Percentiles rank a stretch among this genome's conserved stretches.
Conservation (phyloP, 2,329 filamentous ascomycete species). For the Trichoderma aggressivum region DNA sequence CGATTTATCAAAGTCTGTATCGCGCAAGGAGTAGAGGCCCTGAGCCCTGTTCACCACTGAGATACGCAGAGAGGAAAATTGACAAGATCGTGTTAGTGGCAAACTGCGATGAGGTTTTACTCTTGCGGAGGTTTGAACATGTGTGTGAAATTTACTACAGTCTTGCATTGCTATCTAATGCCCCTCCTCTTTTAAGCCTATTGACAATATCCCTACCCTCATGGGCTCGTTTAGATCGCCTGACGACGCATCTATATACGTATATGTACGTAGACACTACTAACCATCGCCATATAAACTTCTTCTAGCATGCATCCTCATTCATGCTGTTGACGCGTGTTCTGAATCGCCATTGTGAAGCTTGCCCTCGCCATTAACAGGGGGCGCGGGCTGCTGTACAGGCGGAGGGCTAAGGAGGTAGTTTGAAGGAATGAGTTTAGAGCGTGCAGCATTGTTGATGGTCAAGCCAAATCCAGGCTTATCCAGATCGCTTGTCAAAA, state of each 20-base stretch:
- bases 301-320: neutral
- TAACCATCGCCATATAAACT: neutral
- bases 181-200: neutral
- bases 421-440: slow-evolving; percentile 71
- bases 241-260: neutral
- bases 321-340: neutral
- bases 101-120: neutral
- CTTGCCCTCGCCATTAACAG: neutral
- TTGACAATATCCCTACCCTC: neutral
- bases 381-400: slow-evolving; percentile 26
- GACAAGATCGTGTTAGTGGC: too few species aligned
- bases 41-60: neutral
- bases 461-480: slow-evolving; percentile 89
- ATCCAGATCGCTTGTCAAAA: slow-evolving; percentile 76
- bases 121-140: neutral
- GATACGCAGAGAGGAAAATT: neutral
- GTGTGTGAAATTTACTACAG: neutral
- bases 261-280: neutral
- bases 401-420: slow-evolving; percentile 68
- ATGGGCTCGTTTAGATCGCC: neutral
- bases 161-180: neutral
- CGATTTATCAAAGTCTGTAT: neutral
- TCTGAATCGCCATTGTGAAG: neutral
- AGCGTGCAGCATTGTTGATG: slow-evolving; percentile 69
- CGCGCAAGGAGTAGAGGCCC: neutral